Evolutionary conservation across 495 filamentous ascomycete genomes (phyloP), one percentile per base, ranked within the genome.

Genomic region (Penicilliopsis zonata): DNA sequence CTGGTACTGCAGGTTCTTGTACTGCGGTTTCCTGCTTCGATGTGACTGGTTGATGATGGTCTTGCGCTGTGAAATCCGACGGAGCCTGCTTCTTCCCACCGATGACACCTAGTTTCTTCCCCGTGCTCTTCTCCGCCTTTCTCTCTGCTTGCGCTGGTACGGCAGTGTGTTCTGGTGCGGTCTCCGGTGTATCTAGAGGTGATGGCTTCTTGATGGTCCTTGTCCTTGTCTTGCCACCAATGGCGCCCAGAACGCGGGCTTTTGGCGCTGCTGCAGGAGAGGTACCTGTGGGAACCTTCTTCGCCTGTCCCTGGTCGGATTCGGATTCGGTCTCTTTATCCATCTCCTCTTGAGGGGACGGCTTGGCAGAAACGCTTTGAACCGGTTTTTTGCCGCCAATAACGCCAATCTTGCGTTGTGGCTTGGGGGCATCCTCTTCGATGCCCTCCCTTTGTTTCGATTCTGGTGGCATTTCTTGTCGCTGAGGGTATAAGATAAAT

Each of bases 391-490:
- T 37, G 28, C 42, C 44, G 13, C 48, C 44, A 9, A 48, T 52
- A 3, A 36, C 35, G 6, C 48, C 42, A 15, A 8, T 35, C 21
- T 20, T 36, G 9, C 18, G 13, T 13, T 35, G 35, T 13, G 25
- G 32, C 2, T 36, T 24, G 26, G 25, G 24, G 15, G 23, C 20
- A 2, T 3, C 8, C 13, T 34, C 27, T 20, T 20, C 18, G 8
- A 33, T 23, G 3, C n/a, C 14, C 6, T 39, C 38, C 9, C 18
- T 13, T 12, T 36, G 43, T 27, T 43, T 59, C 1, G 53, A 37
- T 34, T 43, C 44, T 8, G 57, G 51, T 16, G 57, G 52, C 5
- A 49, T 59, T 42, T 59, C 50, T 50, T 60, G 53, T 39, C 50
- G 52, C 60, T 64, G 34, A 15, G 32, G 26, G 20, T 33, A 13